Evolutionary conservation across 305 asterid genomes (phyloP).

Genomic region (Fraxinus ornus): DNA sequence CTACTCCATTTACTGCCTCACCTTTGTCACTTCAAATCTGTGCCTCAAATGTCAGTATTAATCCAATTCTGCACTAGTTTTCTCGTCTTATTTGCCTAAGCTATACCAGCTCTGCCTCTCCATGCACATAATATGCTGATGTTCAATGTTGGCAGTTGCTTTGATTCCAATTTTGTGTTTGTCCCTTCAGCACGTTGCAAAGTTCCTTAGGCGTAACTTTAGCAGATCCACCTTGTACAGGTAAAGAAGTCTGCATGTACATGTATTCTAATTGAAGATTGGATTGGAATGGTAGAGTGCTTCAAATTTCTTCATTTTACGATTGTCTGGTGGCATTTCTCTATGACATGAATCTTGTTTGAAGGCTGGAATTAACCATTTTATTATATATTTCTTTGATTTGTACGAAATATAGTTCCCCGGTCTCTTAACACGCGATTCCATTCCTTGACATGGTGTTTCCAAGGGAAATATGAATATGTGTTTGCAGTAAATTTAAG

Average conservation of each 20-base stretch:
- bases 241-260: constrained; percentile 31
- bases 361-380: background rate
- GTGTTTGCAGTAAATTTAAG: background rate
- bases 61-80: constrained; percentile 17
- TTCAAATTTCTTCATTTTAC: background rate
- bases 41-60: constrained; percentile 75
- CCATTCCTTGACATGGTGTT: background rate
- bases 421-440: background rate
- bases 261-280: background rate
- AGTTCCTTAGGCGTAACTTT: constrained; percentile 85
- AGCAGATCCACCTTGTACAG: constrained; percentile 82
- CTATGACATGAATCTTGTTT: background rate
- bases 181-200: constrained; percentile 74
- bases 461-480: background rate
- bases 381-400: background rate
- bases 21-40: constrained; percentile 68
- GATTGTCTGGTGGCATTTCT: background rate
- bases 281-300: background rate
- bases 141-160: constrained; percentile 60
- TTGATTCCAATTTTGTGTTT: constrained; percentile 79
- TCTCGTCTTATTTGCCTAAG: background rate
- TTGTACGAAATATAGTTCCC: background rate
- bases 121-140: constrained; percentile 10
- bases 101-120: background rate
- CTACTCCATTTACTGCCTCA: constrained; percentile 73